Evolutionary conservation across 176 grass and related monocot genomes (phyloP).

Genomic region (Carex pumila): DNA sequence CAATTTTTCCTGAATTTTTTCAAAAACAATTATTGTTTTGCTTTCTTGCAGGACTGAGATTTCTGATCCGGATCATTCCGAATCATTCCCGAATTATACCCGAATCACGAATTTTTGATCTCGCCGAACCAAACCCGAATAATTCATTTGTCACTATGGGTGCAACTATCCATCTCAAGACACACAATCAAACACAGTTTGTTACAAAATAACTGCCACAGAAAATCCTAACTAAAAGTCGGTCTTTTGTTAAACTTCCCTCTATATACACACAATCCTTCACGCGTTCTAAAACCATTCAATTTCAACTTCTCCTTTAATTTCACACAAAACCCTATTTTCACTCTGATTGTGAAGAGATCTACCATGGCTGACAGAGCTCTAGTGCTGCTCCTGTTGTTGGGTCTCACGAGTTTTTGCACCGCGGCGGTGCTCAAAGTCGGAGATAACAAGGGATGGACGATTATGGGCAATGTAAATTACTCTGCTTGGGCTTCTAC

Average conservation of each 20-base stretch:
- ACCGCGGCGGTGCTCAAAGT: slow-evolving; percentile 51
- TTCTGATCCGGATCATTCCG: no score
- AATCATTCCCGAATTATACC: no score
- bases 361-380: slow-evolving; percentile 10
- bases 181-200: neutral
- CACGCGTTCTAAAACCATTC: neutral
- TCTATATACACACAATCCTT: slow-evolving; percentile 20
- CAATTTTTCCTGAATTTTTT: no score
- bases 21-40: no score
- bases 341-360: neutral
- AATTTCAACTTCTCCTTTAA: slow-evolving; percentile 25
- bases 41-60: no score
- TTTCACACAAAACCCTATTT: slow-evolving; percentile 18
- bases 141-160: no score
- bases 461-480: slow-evolving; percentile 56
- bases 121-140: no score
- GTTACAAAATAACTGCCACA: slow-evolving; percentile 12
- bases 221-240: neutral
- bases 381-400: slow-evolving; percentile 27
- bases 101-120: no score
- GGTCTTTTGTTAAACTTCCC: neutral
- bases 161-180: neutral
- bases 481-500: slow-evolving; percentile 53
- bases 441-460: slow-evolving; percentile 69
- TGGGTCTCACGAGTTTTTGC: slow-evolving; percentile 33